Percentiles rank a stretch among this genome's conserved stretches.
Evolutionary conservation across 768 basidiomycete genomes (phyloP).

Genomic region (Agrocybe praecox): DNA sequence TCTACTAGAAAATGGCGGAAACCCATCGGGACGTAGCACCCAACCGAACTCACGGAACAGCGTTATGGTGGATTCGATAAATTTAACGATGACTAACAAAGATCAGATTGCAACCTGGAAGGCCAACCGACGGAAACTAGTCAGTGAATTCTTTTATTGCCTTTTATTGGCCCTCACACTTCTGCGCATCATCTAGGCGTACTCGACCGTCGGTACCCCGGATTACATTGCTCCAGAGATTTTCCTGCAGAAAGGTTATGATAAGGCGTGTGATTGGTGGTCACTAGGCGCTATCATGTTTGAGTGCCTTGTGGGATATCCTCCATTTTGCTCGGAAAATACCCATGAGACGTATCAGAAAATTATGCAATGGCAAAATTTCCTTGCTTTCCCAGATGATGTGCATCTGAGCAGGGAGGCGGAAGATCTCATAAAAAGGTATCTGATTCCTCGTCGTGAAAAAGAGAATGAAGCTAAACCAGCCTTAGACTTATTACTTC

Average conservation of each 20-base stretch:
- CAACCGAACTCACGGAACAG: conserved; percentile 76
- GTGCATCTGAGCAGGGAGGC: conserved; percentile 91
- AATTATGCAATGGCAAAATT: conserved; percentile 92
- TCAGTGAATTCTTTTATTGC: conserved; percentile 38
- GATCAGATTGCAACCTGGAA: conserved; percentile 98
- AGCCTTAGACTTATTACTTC: conserved; percentile 75
- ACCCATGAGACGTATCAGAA: conserved; percentile 98
- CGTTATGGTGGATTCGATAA: conserved; percentile 96
- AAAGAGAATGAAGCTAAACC: not conserved
- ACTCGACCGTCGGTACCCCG: conserved; percentile 96
- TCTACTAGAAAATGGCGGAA: conserved; percentile 70
- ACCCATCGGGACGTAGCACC: conserved; percentile 41
- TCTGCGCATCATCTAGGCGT: conserved; percentile 58
- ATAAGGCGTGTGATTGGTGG: conserved; percentile 99
- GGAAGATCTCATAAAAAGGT: conserved; percentile 88
- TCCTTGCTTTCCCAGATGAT: conserved; percentile 90
- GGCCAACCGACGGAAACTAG: conserved; percentile 94
- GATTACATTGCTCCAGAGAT: conserved; percentile 98
- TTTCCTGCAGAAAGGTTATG: conserved; percentile 96
- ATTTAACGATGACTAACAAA: conserved; percentile 92
- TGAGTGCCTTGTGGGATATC: conserved; percentile 96
- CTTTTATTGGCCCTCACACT: not conserved
- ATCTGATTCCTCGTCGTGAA: conserved; percentile 20
- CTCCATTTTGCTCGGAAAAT: conserved; percentile 93
- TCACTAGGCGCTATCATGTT: conserved; percentile 98